Base-by-base conservation (phyloP, 1,284 basidiomycete species). In the Crepidotus sp. region DNA sequence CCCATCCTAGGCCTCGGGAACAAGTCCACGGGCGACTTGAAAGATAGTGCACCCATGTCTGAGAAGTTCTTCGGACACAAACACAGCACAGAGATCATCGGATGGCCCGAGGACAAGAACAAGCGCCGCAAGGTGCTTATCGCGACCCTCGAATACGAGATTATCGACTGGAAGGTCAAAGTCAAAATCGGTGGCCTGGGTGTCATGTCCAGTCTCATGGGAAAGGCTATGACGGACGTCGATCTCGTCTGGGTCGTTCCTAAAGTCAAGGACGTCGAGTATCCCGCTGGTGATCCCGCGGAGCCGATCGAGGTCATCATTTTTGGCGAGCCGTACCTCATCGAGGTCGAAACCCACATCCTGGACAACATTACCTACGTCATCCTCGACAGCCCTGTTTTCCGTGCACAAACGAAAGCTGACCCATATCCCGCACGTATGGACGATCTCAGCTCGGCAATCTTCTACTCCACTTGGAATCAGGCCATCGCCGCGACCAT, bases 381-480 rank as follows among this genome's bases (percentile, higher is more conserved):
- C 51, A 80, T 94, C 49, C 79, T 95, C 54, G 91, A 95, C 69
- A 87, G 83, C 55, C 91, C 91, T 36, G 91, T 95, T 22, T 95
- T 95, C 77, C 83, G 91, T 45, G 90, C 91, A 3, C 91, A 94
- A 63, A 94, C 90, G 22, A 94, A 94, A 64, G 71, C 90, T 0
- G 91, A 94, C 59, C 91, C 91, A 6, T 94, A 95, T 63, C 91
- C 91, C 24, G 85, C 89, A 57, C 87, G 91, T 56, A 95, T 95
- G 91, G 91, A 95, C 62, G 91, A 95, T 61, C 73, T 95, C 47
- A 88, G 84, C 56, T 94, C 90, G 13, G 91, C 91, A 26, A 94
- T 94, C 61, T 95, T 94, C 73, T 94, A 95, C 65, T 94, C 91
- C 42, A 93, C 91, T 17, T 95, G 91, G 91, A 95, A 95, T 59